A percentile compares a stretch with the other conserved stretches of the same genome.
These are phyloP conservation scores for Talaromyces piceae DNA, from an alignment of 2,329 filamentous ascomycete species.

Conservation along the genomic window DNA sequence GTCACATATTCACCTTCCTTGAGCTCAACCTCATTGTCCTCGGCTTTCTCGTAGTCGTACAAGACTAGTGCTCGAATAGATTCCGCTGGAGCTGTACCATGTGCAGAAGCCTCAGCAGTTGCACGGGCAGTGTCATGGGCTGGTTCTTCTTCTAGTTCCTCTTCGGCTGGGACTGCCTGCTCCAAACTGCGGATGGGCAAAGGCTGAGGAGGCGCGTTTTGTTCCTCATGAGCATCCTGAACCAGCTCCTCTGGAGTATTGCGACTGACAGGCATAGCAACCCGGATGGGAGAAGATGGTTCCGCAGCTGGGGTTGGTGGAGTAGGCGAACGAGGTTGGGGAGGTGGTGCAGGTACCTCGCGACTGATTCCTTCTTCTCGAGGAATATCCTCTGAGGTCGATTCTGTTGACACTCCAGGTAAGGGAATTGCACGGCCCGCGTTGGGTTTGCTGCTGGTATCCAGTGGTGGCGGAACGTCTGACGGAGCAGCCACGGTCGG, in stretches of 20 bases:
- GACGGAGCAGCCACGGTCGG: slow-evolving; percentile 55
- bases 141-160: slow-evolving; percentile 59
- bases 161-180: slow-evolving; percentile 55
- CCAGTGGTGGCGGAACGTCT: slow-evolving; percentile 50
- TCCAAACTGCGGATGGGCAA: slow-evolving; percentile 60
- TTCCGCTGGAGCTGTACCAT: slow-evolving; percentile 41
- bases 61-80: slow-evolving; percentile 71
- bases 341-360: slow-evolving; percentile 31
- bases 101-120: slow-evolving; percentile 50
- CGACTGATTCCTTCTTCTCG: slow-evolving; percentile 36
- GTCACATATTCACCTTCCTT: slow-evolving; percentile 80
- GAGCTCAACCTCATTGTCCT: slow-evolving; percentile 93
- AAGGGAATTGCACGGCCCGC: slow-evolving; percentile 64
- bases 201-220: slow-evolving; percentile 30
- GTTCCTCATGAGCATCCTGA: slow-evolving; percentile 36
- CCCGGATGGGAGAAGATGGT: slow-evolving; percentile 67
- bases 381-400: slow-evolving; percentile 46
- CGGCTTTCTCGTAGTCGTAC: slow-evolving; percentile 96
- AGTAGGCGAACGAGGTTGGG: slow-evolving; percentile 41
- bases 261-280: slow-evolving; percentile 77
- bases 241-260: slow-evolving; percentile 39
- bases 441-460: slow-evolving; percentile 61
- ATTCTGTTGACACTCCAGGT: slow-evolving; percentile 53
- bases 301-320: slow-evolving; percentile 43
- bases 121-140: slow-evolving; percentile 55